phyloP scores from a whole-genome alignment of 805 yeast genomes.

The Kodamaea hsintzibuensis region DNA sequence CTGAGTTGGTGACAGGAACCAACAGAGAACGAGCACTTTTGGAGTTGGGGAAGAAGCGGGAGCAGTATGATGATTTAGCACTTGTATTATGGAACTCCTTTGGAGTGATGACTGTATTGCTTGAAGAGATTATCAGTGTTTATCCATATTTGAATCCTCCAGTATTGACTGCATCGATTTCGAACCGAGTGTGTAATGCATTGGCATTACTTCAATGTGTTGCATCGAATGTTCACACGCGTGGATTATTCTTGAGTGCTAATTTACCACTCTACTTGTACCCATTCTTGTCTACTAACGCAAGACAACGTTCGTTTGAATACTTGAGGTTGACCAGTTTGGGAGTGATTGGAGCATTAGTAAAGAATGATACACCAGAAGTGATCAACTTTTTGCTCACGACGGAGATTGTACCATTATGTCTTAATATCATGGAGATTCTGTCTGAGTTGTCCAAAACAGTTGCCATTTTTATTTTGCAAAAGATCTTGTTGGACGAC shows the following conservation, averaged over 20 bases:
- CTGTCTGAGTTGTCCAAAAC: conserved; percentile 93
- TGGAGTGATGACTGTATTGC: conserved; percentile 90
- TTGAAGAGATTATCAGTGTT: conserved; percentile 87
- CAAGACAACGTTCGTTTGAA: conserved; percentile 91
- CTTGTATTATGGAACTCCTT: conserved; percentile 92
- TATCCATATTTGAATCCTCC: conserved; percentile 91
- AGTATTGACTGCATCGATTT: conserved; percentile 76
- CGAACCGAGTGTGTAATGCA: conserved; percentile 94
- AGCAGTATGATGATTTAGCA: conserved; percentile 92
- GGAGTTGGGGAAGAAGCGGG: conserved; percentile 91
- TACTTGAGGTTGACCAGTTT: conserved; percentile 88
- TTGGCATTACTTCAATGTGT: conserved; percentile 93
- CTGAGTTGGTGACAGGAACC: conserved; percentile 86
- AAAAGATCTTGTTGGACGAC: conserved; percentile 89
- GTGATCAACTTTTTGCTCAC: conserved; percentile 88
- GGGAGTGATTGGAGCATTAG: conserved; percentile 96
- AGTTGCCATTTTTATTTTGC: conserved; percentile 94
- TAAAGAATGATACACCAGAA: conserved; percentile 93
- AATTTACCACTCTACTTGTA: conserved; percentile 90
- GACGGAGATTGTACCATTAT: conserved; percentile 95
- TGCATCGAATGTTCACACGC: conserved; percentile 91
- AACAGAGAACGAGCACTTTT: conserved; percentile 90
- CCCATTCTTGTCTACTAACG: conserved; percentile 90
- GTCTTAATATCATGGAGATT: conserved; percentile 92
- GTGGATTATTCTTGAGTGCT: conserved; percentile 80